A percentile compares a stretch with the other conserved stretches of the same genome.
phyloP scores from a whole-genome alignment of 306 rosid species.

The Castanospermum australe region DNA sequence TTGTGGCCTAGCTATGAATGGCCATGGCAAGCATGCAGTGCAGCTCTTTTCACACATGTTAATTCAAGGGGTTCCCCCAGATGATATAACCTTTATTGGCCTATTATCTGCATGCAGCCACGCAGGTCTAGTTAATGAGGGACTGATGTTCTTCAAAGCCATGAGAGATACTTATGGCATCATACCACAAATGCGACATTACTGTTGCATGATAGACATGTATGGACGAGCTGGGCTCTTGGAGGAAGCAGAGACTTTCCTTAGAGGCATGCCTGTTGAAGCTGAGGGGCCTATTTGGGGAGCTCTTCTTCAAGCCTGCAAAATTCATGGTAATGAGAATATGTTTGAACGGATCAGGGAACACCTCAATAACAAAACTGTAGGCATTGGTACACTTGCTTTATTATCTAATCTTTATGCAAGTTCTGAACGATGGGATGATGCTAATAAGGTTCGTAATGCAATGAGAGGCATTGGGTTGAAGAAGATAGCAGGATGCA shows the following conservation, averaged over 20 bases:
- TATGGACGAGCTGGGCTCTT: constrained; percentile 58
- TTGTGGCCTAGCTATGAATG: constrained; percentile 78
- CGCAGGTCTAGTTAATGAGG: constrained; percentile 42
- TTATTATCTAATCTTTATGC: constrained; percentile 67
- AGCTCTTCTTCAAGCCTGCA: constrained; percentile 74
- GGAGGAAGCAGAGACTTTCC: constrained; percentile 62
- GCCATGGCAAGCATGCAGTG: constrained; percentile 47
- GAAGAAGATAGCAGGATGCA: constrained; percentile 62
- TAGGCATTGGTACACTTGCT: constrained; percentile 64
- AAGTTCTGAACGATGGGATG: constrained; percentile 63
- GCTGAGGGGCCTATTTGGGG: constrained; percentile 64
- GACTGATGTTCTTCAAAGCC: constrained; percentile 56
- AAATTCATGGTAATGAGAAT: constrained; percentile 55
- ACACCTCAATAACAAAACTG: constrained; percentile 29
- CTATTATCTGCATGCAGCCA: constrained; percentile 76
- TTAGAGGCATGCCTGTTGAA: constrained; percentile 39
- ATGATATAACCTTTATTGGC: constrained; percentile 67
- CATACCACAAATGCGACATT: constrained; percentile 43
- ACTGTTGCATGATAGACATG: constrained; percentile 49
- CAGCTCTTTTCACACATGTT: constrained; percentile 69
- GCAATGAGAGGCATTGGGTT: constrained; percentile 53
- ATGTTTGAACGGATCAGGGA: constrained; percentile 51
- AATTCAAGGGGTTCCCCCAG: constrained; percentile 64
- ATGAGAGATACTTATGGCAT: constrained; percentile 57
- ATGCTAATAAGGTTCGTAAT: constrained; percentile 58